These are phyloP conservation scores for Tillandsia leiboldiana DNA, from an alignment of 176 grass and related monocot species.

Conservation along the genomic window DNA sequence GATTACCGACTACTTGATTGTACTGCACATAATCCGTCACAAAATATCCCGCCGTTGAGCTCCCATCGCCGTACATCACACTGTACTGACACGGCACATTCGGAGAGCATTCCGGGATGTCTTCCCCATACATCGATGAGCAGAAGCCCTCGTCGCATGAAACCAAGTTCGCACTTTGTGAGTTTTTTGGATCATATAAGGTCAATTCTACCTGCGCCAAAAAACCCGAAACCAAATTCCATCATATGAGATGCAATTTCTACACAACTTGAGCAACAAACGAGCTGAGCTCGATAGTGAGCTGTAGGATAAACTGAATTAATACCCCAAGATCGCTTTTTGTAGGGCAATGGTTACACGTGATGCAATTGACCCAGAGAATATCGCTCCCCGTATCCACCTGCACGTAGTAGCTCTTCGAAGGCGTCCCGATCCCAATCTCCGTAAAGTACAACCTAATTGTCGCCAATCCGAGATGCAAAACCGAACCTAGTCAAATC, in stretches of 20 bases:
- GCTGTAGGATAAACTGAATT: background rate
- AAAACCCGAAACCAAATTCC: background rate
- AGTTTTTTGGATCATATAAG: slow-evolving; percentile 67
- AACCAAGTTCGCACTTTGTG: slow-evolving; percentile 39
- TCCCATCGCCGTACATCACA: slow-evolving; percentile 82
- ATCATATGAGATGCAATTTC: background rate
- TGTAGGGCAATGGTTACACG: slow-evolving; percentile 62
- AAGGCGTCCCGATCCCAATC: slow-evolving; percentile 66
- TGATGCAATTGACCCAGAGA: slow-evolving; percentile 91
- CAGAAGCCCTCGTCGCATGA: slow-evolving; percentile 66
- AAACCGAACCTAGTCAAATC: background rate
- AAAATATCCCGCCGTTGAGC: slow-evolving; percentile 63
- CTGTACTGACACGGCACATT: slow-evolving; percentile 42
- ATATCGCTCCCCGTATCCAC: slow-evolving; percentile 96
- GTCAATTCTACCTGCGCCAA: slow-evolving; percentile 65
- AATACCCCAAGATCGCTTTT: slow-evolving; percentile 80
- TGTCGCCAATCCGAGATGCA: background rate
- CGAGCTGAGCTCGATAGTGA: no score
- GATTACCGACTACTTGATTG: slow-evolving; percentile 55
- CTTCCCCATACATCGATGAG: slow-evolving; percentile 12
- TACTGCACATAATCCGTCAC: slow-evolving; percentile 65
- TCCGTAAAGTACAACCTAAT: slow-evolving; percentile 70
- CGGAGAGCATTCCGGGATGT: slow-evolving; percentile 24
- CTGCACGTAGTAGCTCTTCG: slow-evolving; percentile 84
- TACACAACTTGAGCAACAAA: no score